phyloP scores from a whole-genome alignment of 352 stramenopile genomes.

The Phytophthora colocasiae region DNA sequence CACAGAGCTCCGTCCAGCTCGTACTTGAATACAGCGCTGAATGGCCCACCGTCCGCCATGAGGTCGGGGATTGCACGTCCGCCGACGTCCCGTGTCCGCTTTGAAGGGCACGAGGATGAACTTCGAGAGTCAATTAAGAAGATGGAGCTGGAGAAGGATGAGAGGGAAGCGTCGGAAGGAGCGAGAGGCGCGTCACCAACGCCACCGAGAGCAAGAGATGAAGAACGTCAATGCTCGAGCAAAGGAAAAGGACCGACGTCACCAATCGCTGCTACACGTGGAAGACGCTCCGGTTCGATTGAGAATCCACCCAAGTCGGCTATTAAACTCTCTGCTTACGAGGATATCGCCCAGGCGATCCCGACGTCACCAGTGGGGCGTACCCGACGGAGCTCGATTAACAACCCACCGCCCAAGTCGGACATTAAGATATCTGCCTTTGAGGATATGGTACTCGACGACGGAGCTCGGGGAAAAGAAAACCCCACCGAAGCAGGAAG shows the following conservation, averaged over 20 bases:
- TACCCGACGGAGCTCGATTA: conserved; percentile 39
- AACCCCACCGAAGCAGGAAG: conserved; percentile 5
- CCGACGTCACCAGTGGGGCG: conserved; percentile 52
- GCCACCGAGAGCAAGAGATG: conserved; percentile 19
- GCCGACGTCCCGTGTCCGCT: conserved; percentile 48
- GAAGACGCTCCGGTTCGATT: conserved; percentile 24
- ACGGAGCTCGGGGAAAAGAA: conserved; percentile 31
- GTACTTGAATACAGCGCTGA: conserved; percentile 9
- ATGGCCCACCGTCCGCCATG: conserved; percentile 30
- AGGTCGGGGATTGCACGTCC: conserved; percentile 25
- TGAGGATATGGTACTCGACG: conserved; percentile 38
- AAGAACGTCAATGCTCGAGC: conserved; percentile 26
- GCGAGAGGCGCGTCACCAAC: conserved; percentile 18
- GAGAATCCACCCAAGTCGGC: conserved; percentile 50
- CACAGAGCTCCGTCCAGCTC: conserved; percentile 8
- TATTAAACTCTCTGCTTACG: conserved; percentile 35
- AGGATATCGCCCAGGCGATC: conserved; percentile 31
- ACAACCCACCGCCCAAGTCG: conserved; percentile 49
- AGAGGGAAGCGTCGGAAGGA: conserved; percentile 34
- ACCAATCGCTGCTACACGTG: conserved; percentile 25
- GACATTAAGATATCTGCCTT: conserved; percentile 59
- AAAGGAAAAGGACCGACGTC: conserved; percentile 16
- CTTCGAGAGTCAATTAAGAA: conserved; percentile 15
- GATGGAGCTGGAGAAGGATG: conserved; percentile 14
- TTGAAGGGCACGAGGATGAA: conserved; percentile 36